Evolutionary conservation across 1,139 yeast genomes (phyloP).

Genomic region (Diutina scorzettiae): DNA sequence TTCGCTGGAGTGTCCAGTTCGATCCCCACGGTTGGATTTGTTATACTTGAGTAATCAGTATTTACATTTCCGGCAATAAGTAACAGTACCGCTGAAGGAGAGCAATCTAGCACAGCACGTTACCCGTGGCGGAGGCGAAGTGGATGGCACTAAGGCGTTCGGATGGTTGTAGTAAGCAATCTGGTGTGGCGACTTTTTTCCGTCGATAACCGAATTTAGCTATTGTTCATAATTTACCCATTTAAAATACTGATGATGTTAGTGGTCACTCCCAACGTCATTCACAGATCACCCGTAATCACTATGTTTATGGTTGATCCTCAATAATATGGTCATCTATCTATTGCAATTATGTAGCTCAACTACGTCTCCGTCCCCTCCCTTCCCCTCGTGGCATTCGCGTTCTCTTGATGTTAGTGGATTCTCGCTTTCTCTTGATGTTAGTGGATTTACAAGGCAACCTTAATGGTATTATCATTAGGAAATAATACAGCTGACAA

Average conservation of each 20-base stretch:
- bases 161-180: background rate
- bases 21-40: slow-evolving; percentile 6
- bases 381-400: background rate
- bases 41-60: slow-evolving; percentile 3
- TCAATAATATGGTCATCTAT: no score
- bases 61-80: slow-evolving; percentile 3
- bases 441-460: no score
- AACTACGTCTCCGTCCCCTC: background rate
- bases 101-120: slow-evolving; percentile 6
- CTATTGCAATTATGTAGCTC: no score
- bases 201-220: background rate
- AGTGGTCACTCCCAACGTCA: no score
- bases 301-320: no score
- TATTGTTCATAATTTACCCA: background rate
- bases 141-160: slow-evolving; percentile 3
- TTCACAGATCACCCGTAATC: no score
- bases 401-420: slow-evolving; percentile 1
- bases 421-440: slow-evolving; percentile 5
- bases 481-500: no score
- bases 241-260: background rate
- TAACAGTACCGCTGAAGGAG: slow-evolving; percentile 6
- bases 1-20: slow-evolving; percentile 6
- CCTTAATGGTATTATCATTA: no score
- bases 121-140: slow-evolving; percentile 6
- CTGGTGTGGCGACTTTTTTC: slow-evolving; percentile 5